Evolutionary conservation across 768 basidiomycete genomes (phyloP), one percentile per base, ranked within the genome.

Genomic region (Termitomyces sp.): DNA sequence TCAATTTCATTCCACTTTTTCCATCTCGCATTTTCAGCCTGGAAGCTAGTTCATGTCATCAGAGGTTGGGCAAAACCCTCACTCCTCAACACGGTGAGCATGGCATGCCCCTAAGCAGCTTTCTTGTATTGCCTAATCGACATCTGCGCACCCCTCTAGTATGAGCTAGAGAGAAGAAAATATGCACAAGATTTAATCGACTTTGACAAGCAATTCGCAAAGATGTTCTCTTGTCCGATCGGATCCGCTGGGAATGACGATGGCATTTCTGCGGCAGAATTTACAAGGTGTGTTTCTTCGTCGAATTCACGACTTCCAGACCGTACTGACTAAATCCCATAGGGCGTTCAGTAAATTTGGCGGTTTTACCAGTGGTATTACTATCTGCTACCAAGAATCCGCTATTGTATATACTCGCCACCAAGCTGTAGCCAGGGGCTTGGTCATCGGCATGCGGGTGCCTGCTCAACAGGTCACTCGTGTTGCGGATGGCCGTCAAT

Each of bases 181-280:
- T 87, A 81, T 57, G 88, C 89, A 0, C 78, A 85, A 68, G 86
- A 89, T 56, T 75, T 92, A 57, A 90, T 90, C 56, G 62, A 78
- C 49, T 89, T 87, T 62, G 89, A 91, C 65, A 81, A 80, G 61
- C 65, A 85, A 57, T 86, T 83, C 58, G 76, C 85, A 8, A 73
- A 74, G 14, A 70, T 88, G n/a, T 88, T 87, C 66, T 88, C 86
- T 21, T 81, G 80, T 40, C 86, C 86, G 66, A 84, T 86, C 4
- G 73, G 75, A n/a, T 38, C 50, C 7, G 6, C 51, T 17, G 52
- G 23, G 23, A 26, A 17, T 28, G 26, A 43, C 8, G 74, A 78
- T 40, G 82, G 83, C 21, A 78, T 85, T 19, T 76, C 81, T 1
- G 79, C 80, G 53, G 73, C 76, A 35, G 76, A 80, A 33, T 82